Evolutionary conservation across 208 protist genomes (phyloP).

Genomic region (Acanthamoeba culbertsoni): DNA sequence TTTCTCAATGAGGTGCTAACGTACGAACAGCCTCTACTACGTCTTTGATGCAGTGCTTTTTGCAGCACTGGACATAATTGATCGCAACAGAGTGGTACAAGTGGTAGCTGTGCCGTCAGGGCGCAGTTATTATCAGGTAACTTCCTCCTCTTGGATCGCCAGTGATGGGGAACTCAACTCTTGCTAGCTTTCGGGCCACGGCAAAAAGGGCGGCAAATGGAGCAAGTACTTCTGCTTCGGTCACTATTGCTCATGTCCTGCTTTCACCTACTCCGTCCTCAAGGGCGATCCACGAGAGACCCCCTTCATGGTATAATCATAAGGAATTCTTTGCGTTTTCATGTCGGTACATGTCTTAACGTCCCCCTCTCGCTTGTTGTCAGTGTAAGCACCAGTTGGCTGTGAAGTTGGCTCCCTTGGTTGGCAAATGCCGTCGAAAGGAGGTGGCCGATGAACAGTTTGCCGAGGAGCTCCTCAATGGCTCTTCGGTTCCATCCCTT

Average conservation of each 20-base stretch:
- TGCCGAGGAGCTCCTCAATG: slow-evolving; percentile 47
- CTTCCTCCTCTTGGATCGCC: neutral
- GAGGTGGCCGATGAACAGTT: slow-evolving; percentile 48
- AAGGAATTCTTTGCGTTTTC: too few species aligned
- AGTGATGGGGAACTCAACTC: neutral
- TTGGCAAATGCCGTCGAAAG: neutral
- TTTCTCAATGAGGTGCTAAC: neutral
- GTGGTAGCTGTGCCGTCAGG: slow-evolving; percentile 27
- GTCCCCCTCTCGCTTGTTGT: neutral
- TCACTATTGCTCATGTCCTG: slow-evolving; percentile 49
- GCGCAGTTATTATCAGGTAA: slow-evolving; percentile 27
- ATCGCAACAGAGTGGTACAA: slow-evolving; percentile 51
- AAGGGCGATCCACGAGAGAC: slow-evolving; percentile 41
- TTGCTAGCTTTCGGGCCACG: neutral
- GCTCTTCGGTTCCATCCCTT: neutral
- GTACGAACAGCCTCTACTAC: neutral
- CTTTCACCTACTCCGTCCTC: slow-evolving; percentile 35
- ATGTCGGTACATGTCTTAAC: too few species aligned
- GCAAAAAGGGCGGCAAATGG: slow-evolving; percentile 24
- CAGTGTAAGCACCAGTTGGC: slow-evolving; percentile 61
- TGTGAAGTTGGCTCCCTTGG: slow-evolving; percentile 26
- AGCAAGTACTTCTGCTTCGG: slow-evolving; percentile 57
- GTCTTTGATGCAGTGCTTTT: slow-evolving; percentile 43
- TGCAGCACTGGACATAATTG: slow-evolving; percentile 50
- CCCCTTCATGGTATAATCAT: slow-evolving; percentile 58